phyloP scores from a whole-genome alignment of 371 early-diverging fungal species.

The Mucor racemosus region DNA sequence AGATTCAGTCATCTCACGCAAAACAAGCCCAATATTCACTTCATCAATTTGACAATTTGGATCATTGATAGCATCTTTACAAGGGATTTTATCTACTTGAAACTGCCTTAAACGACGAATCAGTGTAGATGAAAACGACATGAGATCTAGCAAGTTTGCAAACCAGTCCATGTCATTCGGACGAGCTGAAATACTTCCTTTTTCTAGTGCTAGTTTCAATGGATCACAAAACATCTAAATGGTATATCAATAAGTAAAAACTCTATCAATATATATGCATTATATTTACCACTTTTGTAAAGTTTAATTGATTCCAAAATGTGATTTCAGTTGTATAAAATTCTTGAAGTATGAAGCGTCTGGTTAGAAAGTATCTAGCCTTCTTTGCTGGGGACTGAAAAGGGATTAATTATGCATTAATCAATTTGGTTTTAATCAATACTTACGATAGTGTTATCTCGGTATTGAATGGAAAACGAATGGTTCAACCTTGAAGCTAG shows the following conservation, averaged over 20 bases:
- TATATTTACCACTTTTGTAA: conserved; percentile 42
- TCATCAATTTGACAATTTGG: not conserved
- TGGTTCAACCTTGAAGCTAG: conserved; percentile 2
- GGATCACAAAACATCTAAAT: conserved; percentile 41
- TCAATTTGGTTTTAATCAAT: not conserved
- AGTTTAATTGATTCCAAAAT: conserved; percentile 49
- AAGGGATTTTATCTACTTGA: not conserved
- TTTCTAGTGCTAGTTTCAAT: conserved; percentile 28
- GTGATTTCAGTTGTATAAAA: conserved; percentile 49
- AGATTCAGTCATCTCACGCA: conserved; percentile 32
- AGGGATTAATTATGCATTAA: not conserved
- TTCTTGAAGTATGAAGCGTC: conserved; percentile 43
- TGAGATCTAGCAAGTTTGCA: conserved; percentile 35
- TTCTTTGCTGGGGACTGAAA: conserved; percentile 37
- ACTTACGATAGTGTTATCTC: conserved; percentile 2
- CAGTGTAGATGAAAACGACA: conserved; percentile 34
- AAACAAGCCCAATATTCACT: conserved; percentile 23
- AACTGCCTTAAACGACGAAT: conserved; percentile 22
- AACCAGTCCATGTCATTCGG: conserved; percentile 32
- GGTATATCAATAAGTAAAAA: not conserved
- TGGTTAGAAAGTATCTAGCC: conserved; percentile 26
- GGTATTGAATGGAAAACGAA: not conserved
- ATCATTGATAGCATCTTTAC: not conserved
- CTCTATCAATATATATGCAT: not conserved
- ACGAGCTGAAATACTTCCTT: conserved; percentile 24